phyloP scores from a whole-genome alignment of 2,329 filamentous ascomycete species.

The Aplosporella prunicola region DNA sequence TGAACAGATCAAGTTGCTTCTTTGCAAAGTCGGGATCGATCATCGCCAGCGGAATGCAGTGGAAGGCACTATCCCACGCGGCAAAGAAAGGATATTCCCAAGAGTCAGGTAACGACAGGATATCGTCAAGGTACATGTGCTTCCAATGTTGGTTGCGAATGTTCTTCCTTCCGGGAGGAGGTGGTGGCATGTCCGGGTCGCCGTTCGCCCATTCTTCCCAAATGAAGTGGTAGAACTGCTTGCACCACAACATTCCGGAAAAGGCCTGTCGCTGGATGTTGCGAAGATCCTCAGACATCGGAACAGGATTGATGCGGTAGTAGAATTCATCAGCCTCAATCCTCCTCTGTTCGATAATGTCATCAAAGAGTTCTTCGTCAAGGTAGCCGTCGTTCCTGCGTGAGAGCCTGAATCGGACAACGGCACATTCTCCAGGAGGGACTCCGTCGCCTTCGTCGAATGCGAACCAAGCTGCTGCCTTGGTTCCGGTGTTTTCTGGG shows the following conservation, averaged over 20 bases:
- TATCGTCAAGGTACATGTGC: constrained; percentile 89
- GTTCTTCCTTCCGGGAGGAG: constrained; percentile 67
- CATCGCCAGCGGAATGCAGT: constrained; percentile 93
- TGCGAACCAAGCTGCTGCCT: constrained; percentile 81
- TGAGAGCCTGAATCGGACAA: constrained; percentile 85
- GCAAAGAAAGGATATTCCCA: constrained; percentile 99
- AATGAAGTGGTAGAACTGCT: constrained; percentile 92
- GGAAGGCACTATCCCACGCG: constrained; percentile 94
- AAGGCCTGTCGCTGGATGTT: constrained; percentile 94
- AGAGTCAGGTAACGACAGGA: constrained; percentile 94
- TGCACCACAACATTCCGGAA: constrained; percentile 97
- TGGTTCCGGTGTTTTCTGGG: constrained; percentile 70
- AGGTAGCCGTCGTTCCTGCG: constrained; percentile 66
- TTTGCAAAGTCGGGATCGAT: constrained; percentile 97
- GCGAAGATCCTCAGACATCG: constrained; percentile 85
- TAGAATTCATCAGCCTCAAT: constrained; percentile 97
- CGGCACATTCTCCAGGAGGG: constrained; percentile 81
- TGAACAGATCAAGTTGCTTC: constrained; percentile 94
- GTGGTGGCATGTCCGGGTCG: constrained; percentile 78
- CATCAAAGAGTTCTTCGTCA: constrained; percentile 87
- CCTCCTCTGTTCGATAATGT: constrained; percentile 74
- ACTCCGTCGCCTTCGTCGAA: constrained; percentile 89
- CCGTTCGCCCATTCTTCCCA: constrained; percentile 98
- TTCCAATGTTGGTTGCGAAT: constrained; percentile 87
- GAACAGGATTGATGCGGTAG: constrained; percentile 81